Base-by-base conservation (phyloP, 202 grass and related monocot species). In the Saccharum hybrid region DNA sequence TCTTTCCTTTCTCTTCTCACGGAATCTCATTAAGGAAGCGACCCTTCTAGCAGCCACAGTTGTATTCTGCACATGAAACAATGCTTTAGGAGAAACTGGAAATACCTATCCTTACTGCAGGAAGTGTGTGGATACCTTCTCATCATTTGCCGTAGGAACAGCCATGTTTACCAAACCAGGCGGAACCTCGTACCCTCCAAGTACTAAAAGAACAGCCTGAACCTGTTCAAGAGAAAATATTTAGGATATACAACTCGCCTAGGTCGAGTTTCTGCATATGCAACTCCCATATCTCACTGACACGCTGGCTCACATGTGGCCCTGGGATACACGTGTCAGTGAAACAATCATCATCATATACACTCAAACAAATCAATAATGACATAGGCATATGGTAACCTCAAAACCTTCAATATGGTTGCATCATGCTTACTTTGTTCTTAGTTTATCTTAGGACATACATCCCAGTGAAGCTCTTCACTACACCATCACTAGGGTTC, bases 1-100 rank as follows among this genome's bases (percentile, higher is more conserved):
- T 76, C 88, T 93, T 85, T 93, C 91, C 73, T 90, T 93, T 84
- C 91, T 90, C 78, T 93, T 93, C 78, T 93, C 91, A 12, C 85
- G 91, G 63, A 93, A 93, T 64, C 91, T 85, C 79, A 79, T 85
- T 67, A 93, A 78, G 42, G 91, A 93, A 88, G 91, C 85, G 85
- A 93, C 21, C 74, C 91, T 90, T 77, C 79, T 90, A 36, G 85
- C 82, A 82, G 87, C 73, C 75, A 79, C 67, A 64, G 84, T 85
- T 63, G 88, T 82, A 77, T 30, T 81, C 87, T 90, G 68, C 69
- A 82, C 6, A 72, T 77, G 56, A 51, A 18, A 66, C 19, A 76
- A 62, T 63, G 21, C 66, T 54, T 84, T 78, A 79, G 37, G 67
- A 74, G 11, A 81, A 80, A 81, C 21, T 68, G 42, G 12, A 78